phyloP scores from a whole-genome alignment of 371 early-diverging fungal species.

The Mortierella sp. region DNA sequence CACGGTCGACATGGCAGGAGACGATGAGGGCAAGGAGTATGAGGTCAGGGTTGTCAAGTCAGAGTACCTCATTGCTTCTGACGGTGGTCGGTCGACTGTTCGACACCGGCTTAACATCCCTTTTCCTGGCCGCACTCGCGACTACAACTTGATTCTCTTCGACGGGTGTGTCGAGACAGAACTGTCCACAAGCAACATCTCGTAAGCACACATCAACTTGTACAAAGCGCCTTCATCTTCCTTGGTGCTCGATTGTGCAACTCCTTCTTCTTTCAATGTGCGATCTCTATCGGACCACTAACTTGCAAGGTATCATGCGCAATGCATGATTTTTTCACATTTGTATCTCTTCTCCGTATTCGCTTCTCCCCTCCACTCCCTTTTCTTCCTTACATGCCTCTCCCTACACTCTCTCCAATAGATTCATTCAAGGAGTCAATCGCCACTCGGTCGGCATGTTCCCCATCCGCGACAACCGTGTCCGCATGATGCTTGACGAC shows the following conservation, averaged over 20 bases:
- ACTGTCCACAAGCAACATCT: slow-evolving; percentile 7
- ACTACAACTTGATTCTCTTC: slow-evolving; percentile 34
- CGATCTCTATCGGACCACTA: neutral
- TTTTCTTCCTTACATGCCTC: neutral
- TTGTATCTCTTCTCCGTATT: neutral
- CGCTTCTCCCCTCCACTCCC: neutral
- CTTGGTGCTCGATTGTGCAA: no score
- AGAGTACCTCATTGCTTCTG: slow-evolving; percentile 36
- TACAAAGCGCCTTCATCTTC: neutral
- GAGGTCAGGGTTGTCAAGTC: slow-evolving; percentile 29
- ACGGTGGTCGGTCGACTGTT: slow-evolving; percentile 38
- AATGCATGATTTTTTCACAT: neutral
- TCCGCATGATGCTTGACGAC: slow-evolving; percentile 29
- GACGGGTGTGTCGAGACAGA: slow-evolving; percentile 31
- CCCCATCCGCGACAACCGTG: slow-evolving; percentile 26
- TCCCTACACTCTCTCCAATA: neutral
- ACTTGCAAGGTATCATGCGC: neutral
- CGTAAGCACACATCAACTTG: slow-evolving; percentile 14
- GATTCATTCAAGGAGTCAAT: slow-evolving; percentile 16
- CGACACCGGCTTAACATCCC: slow-evolving; percentile 37
- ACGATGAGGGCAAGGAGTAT: slow-evolving; percentile 31
- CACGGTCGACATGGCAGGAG: slow-evolving; percentile 5
- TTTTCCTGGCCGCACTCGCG: slow-evolving; percentile 27
- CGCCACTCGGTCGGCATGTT: slow-evolving; percentile 12
- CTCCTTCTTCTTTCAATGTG: neutral